Evolutionary conservation across 1,284 basidiomycete species (phyloP).

Genomic region (Ceratobasidium sp.): DNA sequence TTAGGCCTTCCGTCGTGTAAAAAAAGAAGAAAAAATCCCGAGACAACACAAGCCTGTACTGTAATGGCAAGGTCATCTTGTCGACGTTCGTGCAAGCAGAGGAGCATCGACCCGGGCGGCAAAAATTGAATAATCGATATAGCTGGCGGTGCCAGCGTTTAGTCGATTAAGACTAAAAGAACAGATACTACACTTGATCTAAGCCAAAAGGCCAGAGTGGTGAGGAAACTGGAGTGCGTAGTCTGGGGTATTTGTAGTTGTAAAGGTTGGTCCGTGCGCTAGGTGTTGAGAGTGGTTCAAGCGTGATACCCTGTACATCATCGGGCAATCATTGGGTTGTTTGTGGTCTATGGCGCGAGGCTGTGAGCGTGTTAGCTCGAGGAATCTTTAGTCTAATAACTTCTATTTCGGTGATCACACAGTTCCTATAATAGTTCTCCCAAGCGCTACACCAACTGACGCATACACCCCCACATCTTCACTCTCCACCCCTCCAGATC

Average conservation of each 20-base stretch:
- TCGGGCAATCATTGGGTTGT: background rate
- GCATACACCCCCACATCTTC: conserved; percentile 5
- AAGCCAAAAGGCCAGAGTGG: conserved; percentile 96
- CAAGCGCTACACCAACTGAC: background rate
- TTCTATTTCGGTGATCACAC: background rate
- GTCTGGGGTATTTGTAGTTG: conserved; percentile 30
- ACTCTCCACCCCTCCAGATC: conserved; percentile 55
- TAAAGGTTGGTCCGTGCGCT: conserved; percentile 25
- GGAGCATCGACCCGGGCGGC: conserved; percentile 42
- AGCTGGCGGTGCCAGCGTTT: conserved; percentile 36
- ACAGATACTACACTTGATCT: conserved; percentile 97
- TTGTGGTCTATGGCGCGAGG: background rate
- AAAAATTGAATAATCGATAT: conserved; percentile 46
- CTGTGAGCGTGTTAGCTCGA: background rate
- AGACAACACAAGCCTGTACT: conserved; percentile 50
- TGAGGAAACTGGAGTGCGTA: conserved; percentile 60
- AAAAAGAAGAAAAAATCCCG: conserved; percentile 45
- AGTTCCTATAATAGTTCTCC: background rate
- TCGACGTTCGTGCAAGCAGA: conserved; percentile 48
- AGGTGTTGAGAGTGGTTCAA: background rate
- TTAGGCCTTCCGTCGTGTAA: conserved; percentile 11
- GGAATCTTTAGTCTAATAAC: background rate
- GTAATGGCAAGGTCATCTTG: conserved; percentile 51
- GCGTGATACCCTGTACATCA: background rate
- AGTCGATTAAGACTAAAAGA: conserved; percentile 66